Base-by-base conservation (phyloP, 768 basidiomycete genomes). In the Dentipellis sp. region DNA sequence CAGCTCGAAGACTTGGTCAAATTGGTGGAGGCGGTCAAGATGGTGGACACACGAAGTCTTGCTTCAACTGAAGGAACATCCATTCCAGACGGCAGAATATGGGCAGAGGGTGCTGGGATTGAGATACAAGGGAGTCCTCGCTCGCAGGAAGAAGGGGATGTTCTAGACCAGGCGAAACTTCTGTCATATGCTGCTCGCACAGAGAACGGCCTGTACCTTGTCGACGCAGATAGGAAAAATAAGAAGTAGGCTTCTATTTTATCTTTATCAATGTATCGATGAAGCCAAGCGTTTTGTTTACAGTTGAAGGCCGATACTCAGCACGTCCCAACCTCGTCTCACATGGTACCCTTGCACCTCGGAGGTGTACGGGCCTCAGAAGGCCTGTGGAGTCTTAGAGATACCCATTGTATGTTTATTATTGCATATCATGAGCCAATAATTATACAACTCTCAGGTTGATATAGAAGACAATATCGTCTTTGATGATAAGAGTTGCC, bases 21-120 rank as follows among this genome's bases (percentile, higher is more conserved):
- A 59, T 74, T 93, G 10, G 90, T 93, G 12, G 88, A 92, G 64
- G 90, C 90, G 3, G 89, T 91, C 53, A 87, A 80, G 67, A 67
- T 86, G 22, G 82, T 86, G 46, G 69, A 78, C 21, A 52, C 29
- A 22, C 22, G 11, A 8, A 42, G 29, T 29, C 29, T 29, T 29
- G 29, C 29, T 29, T 29, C 29, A 29, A 69, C 12, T 64, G 66
- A n/a, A 51, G 37, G 49, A 57, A 58, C 9, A 38, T n/a, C 23
- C 48, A 62, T 75, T 11, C 71, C 75, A 11, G 77, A 78, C 55
- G 74, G 68, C 59, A 72, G 69, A 56, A 63, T 71, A 65, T 77
- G 70, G 75, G 74, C 66, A 45, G 72, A 67, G 51, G 76, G 73
- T 37, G 58, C 59, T 23, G 70, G 73, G 1, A 70, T 72, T 50